Evolutionary conservation across 208 protist genomes (phyloP), one percentile per base, ranked within the genome.

Genomic region (Trypanosoma vivax): DNA sequence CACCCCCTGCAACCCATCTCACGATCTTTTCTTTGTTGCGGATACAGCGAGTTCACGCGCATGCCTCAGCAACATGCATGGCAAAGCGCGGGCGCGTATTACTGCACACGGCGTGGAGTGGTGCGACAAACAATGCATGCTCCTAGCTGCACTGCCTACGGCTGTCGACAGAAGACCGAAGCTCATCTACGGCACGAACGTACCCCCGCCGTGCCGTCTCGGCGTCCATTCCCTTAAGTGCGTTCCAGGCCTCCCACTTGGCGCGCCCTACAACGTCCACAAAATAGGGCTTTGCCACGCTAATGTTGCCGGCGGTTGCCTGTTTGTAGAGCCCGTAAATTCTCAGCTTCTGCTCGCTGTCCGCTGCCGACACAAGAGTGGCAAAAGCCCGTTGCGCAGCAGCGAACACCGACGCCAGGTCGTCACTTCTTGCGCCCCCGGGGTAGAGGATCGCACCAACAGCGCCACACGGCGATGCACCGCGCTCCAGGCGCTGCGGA

Each of bases 211-310:
- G 95, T 21, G 92, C 92, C 7, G 93, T 85, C 5, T 76, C 62
- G 37, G 48, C 48, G 31, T 62, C 81, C 72, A 92, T 92, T 19
- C 88, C 90, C 43, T 92, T 86, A 40, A 74, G 57, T 61, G 56
- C 60, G 21, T 82, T 82, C 90, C 92, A 97, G 49, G 90, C 88
- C 1, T 95, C 85, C 85, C 88, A 97, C 75, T 96, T 97, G 24
- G 86, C 86, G 4, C 76, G 54, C 0, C 82, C 84, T n/a, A 77
- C 76, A 59, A 54, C 48, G 55, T 91, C 83, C 66, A 92, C 80
- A 11, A 79, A 38, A 72, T 81, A 90, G 13, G 87, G 83, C 51
- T 72, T 73, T 10, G 65, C 24, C 1, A 71, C 58, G 53, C 82
- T 92, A 39, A 88, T 62, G 51, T 94, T 82, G 11, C 87, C 87